Conservation (phyloP, 2,329 filamentous ascomycete genomes). For the Diplodia seriata region DNA sequence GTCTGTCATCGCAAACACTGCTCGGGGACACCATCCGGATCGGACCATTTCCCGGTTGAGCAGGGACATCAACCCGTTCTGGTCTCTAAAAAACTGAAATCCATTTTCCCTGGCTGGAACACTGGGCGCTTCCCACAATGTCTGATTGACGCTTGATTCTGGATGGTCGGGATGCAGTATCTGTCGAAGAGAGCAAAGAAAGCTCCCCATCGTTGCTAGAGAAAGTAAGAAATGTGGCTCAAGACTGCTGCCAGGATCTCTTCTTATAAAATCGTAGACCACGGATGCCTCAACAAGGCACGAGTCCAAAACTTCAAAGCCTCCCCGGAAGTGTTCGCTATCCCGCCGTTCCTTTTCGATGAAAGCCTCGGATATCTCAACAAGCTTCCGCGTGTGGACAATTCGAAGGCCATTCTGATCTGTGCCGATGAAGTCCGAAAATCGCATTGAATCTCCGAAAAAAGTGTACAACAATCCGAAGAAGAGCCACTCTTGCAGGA, state of each 20-base stretch:
- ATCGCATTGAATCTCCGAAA: neutral
- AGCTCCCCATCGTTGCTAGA: neutral
- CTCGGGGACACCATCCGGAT: neutral
- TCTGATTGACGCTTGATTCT: neutral
- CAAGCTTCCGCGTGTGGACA: neutral
- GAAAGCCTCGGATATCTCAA: neutral
- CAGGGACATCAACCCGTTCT: neutral
- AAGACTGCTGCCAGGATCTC: neutral
- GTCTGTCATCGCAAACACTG: neutral
- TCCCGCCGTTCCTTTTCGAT: neutral
- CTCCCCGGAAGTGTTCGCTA: neutral
- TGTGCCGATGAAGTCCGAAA: neutral
- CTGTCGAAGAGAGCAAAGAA: neutral
- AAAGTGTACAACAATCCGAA: neutral
- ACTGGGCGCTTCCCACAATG: neutral
- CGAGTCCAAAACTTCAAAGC: neutral
- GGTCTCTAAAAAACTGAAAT: neutral
- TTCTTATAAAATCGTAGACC: neutral
- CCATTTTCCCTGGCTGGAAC: neutral
- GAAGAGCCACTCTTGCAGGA: neutral
- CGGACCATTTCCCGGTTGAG: neutral
- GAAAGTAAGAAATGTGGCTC: neutral
- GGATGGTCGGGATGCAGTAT: neutral
- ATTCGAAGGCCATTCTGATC: neutral
- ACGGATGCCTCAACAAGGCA: neutral